Conservation (phyloP, 441 rosid species). For the Erysimum pusillum region DNA sequence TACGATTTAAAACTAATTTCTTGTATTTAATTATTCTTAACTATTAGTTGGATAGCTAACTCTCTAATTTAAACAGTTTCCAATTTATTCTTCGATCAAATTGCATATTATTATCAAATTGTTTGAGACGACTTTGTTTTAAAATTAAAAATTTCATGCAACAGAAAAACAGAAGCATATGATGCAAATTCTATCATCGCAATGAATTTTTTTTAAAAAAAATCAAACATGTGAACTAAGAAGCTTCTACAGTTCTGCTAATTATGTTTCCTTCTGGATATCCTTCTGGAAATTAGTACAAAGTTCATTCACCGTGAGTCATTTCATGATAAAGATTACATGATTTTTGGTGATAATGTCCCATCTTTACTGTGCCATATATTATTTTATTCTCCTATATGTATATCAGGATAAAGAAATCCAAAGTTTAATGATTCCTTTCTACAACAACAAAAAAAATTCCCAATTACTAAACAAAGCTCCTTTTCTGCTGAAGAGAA, state of each 20-base stretch:
- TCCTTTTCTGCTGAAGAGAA: constrained; percentile 38
- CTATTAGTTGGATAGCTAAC: neutral
- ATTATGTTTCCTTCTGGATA: neutral
- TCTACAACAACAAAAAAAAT: constrained; percentile 4
- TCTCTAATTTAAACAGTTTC: neutral
- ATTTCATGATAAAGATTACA: neutral
- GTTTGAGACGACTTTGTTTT: neutral
- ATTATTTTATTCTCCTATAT: constrained; percentile 15
- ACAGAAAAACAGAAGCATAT: constrained; percentile 14
- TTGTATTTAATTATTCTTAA: too few relatives aligned
- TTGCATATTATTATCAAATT: constrained; percentile 9
- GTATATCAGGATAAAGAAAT: neutral
- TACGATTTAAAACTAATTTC: neutral
- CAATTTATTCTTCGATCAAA: constrained; percentile 2
- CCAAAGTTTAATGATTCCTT: constrained; percentile 36
- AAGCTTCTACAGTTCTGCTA: constrained; percentile 12
- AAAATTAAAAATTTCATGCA: neutral
- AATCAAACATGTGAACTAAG: constrained; percentile 2
- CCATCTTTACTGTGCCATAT: constrained; percentile 13
- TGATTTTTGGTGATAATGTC: constrained; percentile 20
- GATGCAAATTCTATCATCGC: constrained; percentile 24
- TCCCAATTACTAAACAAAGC: constrained; percentile 32
- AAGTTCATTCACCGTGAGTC: constrained; percentile 5
- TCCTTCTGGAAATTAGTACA: constrained; percentile 19
- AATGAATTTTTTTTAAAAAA: constrained; percentile 14